A percentile compares a stretch with the other conserved stretches of the same genome.
These are phyloP conservation scores for Colletotrichum higginsianum DNA, from an alignment of 2,329 filamentous ascomycete genomes.

Conservation along the genomic window DNA sequence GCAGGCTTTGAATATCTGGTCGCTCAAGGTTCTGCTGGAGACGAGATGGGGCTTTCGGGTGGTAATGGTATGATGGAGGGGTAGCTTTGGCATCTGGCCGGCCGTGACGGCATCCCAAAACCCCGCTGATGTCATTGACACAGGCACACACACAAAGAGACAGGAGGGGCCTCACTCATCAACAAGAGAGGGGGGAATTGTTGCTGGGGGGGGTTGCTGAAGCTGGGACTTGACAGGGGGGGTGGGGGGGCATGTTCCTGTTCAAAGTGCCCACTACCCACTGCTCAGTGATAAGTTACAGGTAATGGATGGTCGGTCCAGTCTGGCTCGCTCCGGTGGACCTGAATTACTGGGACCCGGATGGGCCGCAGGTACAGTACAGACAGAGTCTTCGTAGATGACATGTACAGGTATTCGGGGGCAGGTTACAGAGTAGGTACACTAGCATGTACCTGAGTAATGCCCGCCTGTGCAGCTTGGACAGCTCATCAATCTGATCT, in stretches of 20 bases:
- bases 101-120: constrained; percentile 36
- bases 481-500: constrained; percentile 29
- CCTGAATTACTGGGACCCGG: constrained; percentile 28
- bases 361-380: constrained; percentile 27
- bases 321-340: constrained; percentile 15
- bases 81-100: constrained; percentile 33
- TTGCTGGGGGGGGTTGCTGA: neutral
- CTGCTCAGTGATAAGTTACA: too few species aligned
- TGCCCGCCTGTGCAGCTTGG: constrained; percentile 17
- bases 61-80: constrained; percentile 36
- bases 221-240: neutral
- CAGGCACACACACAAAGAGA: constrained; percentile 17
- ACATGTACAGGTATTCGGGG: too few species aligned
- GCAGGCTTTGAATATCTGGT: constrained; percentile 31
- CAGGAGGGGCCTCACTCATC: constrained; percentile 30
- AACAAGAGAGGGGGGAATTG: neutral
- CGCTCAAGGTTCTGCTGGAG: constrained; percentile 13
- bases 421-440: too few species aligned
- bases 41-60: neutral
- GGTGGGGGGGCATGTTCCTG: neutral
- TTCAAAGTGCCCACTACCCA: too few species aligned
- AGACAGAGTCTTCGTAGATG: too few species aligned
- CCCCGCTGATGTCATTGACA: constrained; percentile 42
- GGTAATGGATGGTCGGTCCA: too few species aligned
- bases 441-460: constrained; percentile 13